Evolutionary conservation across 2,329 filamentous ascomycete genomes (phyloP), one percentile per base, ranked within the genome.

Genomic region (Furcasterigmium sp.): DNA sequence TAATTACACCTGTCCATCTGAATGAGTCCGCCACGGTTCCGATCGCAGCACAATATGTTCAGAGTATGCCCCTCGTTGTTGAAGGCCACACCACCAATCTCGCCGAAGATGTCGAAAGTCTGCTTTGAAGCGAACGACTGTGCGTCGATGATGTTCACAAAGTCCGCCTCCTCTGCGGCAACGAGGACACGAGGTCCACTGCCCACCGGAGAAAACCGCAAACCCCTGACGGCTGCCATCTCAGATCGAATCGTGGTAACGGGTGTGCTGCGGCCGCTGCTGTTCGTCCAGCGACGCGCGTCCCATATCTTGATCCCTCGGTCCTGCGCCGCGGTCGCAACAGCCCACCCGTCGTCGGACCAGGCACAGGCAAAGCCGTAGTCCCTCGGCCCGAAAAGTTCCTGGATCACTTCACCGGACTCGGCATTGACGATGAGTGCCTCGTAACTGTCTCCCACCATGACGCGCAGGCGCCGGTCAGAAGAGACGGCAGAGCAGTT

Each of bases 291-390:
- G 42, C 76, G 80, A 8, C 87, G 76, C 8, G 85, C 83, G 58
- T 91, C 87, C 81, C 84, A 91, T 39, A 91, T 79, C 50, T 82
- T 80, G 51, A 91, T 73, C 21, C 73, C 75, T 57, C 76, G 83
- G 60, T 91, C 87, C 60, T 91, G 86, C 48, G 84, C 84, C 18
- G 82, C 86, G 0, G 87, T 91, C 11, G 87, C 87, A 17, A 91
- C 75, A 11, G 82, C 84, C 66, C 82, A 81, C 25, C 85, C 86
- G 56, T 91, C 83, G 42, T 85, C 80, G 15, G 85, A 83, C 87
- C 87, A 91, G 51, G 84, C 86, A 54, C 84, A 89, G 2, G 86
- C 80, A 54, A 91, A 91, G 2, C 81, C 84, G 51, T 75, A 85
- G 55, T 90, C 85, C 13, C 69, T 70, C 55, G 89, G 85, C 3